These are phyloP conservation scores for Leishmania tarentolae DNA, from an alignment of 208 protist genomes.

Conservation along the genomic window DNA sequence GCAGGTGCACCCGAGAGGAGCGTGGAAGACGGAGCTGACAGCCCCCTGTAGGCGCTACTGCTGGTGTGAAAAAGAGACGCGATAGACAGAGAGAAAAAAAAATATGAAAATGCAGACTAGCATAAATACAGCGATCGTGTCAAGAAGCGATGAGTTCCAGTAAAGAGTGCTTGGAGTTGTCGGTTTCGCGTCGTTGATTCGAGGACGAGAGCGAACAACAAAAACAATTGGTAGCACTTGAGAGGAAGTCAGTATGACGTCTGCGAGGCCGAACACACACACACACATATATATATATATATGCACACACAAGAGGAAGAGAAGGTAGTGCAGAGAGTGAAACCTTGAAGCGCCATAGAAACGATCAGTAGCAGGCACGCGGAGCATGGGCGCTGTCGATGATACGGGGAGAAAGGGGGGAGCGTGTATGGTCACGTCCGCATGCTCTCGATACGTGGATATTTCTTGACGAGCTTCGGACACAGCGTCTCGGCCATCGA, in stretches of 20 bases:
- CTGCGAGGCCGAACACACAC: neutral
- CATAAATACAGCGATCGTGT: neutral
- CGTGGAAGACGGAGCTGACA: neutral
- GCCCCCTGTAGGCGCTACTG: neutral
- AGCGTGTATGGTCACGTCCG: neutral
- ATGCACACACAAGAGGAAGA: neutral
- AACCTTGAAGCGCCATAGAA: neutral
- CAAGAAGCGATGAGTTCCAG: no score
- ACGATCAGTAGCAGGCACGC: neutral
- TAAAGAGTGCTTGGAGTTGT: no score
- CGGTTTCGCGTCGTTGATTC: no score
- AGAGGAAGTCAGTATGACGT: neutral
- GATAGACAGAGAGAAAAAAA: neutral
- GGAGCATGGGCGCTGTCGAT: neutral
- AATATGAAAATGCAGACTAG: neutral
- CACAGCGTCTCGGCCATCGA: neutral
- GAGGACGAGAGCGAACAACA: no score
- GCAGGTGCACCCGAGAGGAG: neutral
- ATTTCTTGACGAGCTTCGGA: neutral
- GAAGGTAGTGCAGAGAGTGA: constrained; percentile 8
- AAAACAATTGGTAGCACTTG: neutral
- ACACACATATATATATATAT: neutral
- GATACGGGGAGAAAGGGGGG: neutral
- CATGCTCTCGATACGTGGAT: neutral
- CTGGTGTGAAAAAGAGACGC: neutral